These are phyloP conservation scores for Akebia trifoliata DNA, from an alignment of 164 flowering plant genomes.

Conservation along the genomic window DNA sequence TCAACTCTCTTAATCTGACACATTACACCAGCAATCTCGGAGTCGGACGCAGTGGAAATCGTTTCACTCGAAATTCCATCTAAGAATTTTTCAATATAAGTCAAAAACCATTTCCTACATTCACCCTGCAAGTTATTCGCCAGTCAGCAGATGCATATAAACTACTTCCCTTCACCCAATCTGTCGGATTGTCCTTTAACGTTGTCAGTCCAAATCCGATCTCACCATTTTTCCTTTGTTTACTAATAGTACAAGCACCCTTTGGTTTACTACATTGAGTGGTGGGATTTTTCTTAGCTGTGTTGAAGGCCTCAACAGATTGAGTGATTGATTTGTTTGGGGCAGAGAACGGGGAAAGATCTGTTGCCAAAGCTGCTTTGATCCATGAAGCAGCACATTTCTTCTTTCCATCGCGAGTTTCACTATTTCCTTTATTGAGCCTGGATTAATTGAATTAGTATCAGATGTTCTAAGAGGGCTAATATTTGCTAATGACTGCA, in stretches of 20 bases:
- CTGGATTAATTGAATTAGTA: constrained; percentile 9
- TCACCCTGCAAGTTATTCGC: constrained; percentile 35
- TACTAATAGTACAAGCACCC: constrained; percentile 9
- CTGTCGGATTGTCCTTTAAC: constrained; percentile 14
- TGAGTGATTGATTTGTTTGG: constrained; percentile 5
- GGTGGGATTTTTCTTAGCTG: constrained; percentile 11
- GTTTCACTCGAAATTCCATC: constrained; percentile 30
- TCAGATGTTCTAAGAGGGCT: constrained; percentile 24
- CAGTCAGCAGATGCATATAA: constrained; percentile 22
- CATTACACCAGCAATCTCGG: constrained; percentile 36
- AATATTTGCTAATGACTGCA: constrained; percentile 33
- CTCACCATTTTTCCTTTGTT: constrained; percentile 17
- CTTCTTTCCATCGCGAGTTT: constrained; percentile 39
- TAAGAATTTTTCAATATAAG: constrained; percentile 37
- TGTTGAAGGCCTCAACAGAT: neutral
- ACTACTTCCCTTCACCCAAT: constrained; percentile 36
- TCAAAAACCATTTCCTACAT: constrained; percentile 39
- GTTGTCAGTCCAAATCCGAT: constrained; percentile 7
- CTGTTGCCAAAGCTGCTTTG: constrained; percentile 48
- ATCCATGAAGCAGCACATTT: constrained; percentile 46
- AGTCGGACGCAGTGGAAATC: constrained; percentile 19
- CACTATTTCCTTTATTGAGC: constrained; percentile 30
- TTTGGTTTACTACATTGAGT: constrained; percentile 19
- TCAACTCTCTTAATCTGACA: constrained; percentile 45
- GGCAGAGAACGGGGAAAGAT: constrained; percentile 38